phyloP scores from a whole-genome alignment of 2,329 filamentous ascomycete species.

The Dactylellina leptospora region DNA sequence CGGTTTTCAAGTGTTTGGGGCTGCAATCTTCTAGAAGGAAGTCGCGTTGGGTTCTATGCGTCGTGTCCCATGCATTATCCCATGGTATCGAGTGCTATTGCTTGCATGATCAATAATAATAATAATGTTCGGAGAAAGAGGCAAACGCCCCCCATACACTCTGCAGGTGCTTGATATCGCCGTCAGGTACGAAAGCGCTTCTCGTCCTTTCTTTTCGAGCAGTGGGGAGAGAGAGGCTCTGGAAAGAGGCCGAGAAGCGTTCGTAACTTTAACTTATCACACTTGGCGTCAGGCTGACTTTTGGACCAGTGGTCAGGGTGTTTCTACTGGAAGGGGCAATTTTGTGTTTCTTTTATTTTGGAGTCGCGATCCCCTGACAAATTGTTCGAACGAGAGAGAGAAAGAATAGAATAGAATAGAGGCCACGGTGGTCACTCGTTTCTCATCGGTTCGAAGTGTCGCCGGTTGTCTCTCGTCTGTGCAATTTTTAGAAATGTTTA shows the following conservation, averaged over 20 bases:
- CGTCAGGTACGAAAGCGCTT: too few relatives aligned
- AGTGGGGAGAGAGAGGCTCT: not conserved
- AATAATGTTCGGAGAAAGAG: not conserved
- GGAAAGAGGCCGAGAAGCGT: not conserved
- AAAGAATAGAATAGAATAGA: not conserved
- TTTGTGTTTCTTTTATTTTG: constrained; percentile 6
- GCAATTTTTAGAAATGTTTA: not conserved
- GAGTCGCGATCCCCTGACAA: constrained; percentile 13
- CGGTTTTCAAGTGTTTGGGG: constrained; percentile 20
- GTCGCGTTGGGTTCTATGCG: not conserved
- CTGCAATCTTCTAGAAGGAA: constrained; percentile 14
- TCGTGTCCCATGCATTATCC: constrained; percentile 1
- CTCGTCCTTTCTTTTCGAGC: not conserved
- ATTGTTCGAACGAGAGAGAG: not conserved
- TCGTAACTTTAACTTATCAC: not conserved
- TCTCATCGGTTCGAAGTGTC: constrained; percentile 1
- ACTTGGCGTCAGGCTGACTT: constrained; percentile 10
- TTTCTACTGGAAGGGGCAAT: not conserved
- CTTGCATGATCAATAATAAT: constrained; percentile 8
- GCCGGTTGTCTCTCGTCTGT: not conserved
- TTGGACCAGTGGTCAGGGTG: constrained; percentile 7
- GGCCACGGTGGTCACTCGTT: constrained; percentile 7
- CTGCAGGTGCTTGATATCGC: not conserved
- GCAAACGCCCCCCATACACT: not conserved
- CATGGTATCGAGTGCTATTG: not conserved